Evolutionary conservation across 352 stramenopile genomes (phyloP).

Genomic region (Phytophthora pini): DNA sequence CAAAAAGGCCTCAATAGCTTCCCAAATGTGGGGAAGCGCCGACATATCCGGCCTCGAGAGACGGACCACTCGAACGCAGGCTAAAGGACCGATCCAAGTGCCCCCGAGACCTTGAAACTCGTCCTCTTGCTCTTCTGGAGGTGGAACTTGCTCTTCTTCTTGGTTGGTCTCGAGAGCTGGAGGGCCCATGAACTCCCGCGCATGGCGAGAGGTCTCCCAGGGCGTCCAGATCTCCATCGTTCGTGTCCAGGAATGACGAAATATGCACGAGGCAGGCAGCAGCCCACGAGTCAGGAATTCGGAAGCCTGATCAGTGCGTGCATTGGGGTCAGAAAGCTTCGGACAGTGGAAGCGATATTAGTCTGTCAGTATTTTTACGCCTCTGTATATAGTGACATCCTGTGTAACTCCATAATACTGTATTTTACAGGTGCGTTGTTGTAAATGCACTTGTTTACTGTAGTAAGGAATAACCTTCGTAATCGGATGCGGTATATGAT

Average conservation of each 20-base stretch:
- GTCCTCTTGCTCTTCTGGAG: not conserved
- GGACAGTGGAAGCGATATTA: conserved; percentile 20
- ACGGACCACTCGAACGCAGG: conserved; percentile 29
- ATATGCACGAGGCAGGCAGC: not conserved
- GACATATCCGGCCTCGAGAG: conserved; percentile 23
- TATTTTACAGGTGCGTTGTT: not conserved
- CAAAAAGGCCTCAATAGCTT: conserved; percentile 29
- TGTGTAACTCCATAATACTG: not conserved
- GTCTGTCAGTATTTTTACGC: not conserved
- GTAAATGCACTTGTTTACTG: too few relatives aligned
- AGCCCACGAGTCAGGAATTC: not conserved
- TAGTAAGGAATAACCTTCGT: not conserved
- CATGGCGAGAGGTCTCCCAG: conserved; percentile 27
- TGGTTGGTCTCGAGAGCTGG: not conserved
- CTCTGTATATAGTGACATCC: conserved; percentile 1
- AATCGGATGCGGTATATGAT: not conserved
- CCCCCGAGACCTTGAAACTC: not conserved
- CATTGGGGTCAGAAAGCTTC: conserved; percentile 13
- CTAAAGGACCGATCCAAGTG: conserved; percentile 28
- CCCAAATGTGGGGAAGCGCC: conserved; percentile 32
- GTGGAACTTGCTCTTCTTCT: not conserved
- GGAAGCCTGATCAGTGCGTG: conserved; percentile 1
- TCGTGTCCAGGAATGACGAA: not conserved
- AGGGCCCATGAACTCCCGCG: conserved; percentile 11
- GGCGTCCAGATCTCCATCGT: conserved; percentile 36